Evolutionary conservation across 768 basidiomycete genomes (phyloP), one percentile per base, ranked within the genome.

Genomic region (Auricularia sp.): DNA sequence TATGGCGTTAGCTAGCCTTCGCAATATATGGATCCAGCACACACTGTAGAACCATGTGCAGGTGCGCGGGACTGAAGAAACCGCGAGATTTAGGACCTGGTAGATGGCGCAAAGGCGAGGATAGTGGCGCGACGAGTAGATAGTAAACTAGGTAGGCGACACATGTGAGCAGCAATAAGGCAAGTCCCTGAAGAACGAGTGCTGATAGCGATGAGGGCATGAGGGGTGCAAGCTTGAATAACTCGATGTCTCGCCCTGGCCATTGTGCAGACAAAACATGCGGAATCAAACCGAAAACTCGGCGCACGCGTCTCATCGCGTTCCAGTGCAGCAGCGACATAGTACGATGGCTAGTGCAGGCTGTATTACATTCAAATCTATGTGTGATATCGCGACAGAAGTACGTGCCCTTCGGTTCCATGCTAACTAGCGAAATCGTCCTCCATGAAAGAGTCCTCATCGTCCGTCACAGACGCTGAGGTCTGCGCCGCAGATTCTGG

Each of bases 71-170:
- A 23, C 14, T 23, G 29, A 21, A 29, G 35, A 42, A 42, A 23
- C 64, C 36, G 12, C 53, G n/a, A 18, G n/a, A 29, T n/a, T 76
- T 72, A 7, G 81, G 82, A 0, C 83, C 83, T 43, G 81, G 81
- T 12, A 85, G 70, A 39, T 77, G 72, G 61, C 74, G 70, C 58
- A 85, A 72, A 18, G 83, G 82, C 70, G 84, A 83, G 47, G 72
- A 76, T 3, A 75, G 70, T 14, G 83, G 82, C n/a, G 74, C 68
- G 21, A 83, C 61, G 44, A 80, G 42, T 21, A 83, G 64, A 70
- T 80, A 69, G 65, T 82, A 76, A 59, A 81, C 59, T 63, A 82
- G 69, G 77, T 79, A 81, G 18, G 75, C 39, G 12, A 75, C 33
- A 39, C 72, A 76, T 68, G 77, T 74, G 18, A 75, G 72, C 53